Evolutionary conservation across 2,329 filamentous ascomycete species (phyloP).

Genomic region (Hymenoscyphus infarciens): DNA sequence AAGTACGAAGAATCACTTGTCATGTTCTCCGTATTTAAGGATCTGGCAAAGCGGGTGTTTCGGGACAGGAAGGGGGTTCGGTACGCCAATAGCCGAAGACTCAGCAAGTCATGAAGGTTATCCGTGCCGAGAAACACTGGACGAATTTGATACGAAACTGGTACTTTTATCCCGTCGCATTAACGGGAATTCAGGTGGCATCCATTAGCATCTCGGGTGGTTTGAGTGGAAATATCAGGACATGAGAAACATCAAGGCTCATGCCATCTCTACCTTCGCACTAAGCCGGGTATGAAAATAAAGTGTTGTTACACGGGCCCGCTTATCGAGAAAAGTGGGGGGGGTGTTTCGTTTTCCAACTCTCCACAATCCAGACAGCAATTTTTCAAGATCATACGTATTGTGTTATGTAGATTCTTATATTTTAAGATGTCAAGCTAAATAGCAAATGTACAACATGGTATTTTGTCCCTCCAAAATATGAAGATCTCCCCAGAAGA

Average conservation of each 20-base stretch:
- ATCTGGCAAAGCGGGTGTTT: background rate
- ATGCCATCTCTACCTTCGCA: no score
- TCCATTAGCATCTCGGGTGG: no score
- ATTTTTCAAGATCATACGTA: background rate
- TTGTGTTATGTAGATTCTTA: background rate
- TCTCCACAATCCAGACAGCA: background rate
- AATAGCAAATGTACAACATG: conserved; percentile 1
- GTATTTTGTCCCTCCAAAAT: conserved; percentile 3
- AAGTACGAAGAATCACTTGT: background rate
- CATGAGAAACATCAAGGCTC: no score
- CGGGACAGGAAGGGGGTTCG: background rate
- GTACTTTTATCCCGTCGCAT: no score
- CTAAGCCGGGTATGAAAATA: no score
- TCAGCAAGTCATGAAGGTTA: background rate
- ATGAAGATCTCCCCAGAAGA: background rate
- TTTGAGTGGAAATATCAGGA: no score
- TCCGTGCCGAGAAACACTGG: background rate
- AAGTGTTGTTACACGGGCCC: background rate
- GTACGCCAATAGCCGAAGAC: background rate
- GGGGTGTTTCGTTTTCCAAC: background rate
- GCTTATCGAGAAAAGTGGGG: background rate
- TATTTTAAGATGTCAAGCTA: conserved; percentile 1
- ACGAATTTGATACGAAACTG: no score
- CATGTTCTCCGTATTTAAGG: no score
- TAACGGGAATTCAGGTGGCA: no score